Evolutionary conservation across 73 alveolate species (phyloP).

Genomic region (Stentor coeruleus): DNA sequence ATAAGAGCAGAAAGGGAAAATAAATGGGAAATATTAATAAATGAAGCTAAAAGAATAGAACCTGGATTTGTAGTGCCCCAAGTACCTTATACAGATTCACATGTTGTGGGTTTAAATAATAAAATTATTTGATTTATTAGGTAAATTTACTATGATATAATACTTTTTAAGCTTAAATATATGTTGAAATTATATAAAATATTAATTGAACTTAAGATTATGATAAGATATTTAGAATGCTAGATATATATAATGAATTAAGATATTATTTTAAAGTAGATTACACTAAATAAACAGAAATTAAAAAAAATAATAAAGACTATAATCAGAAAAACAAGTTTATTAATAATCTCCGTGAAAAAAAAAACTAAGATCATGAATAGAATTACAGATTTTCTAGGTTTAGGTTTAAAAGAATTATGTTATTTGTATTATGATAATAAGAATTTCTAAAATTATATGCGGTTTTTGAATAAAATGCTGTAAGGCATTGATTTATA

Average conservation of each 20-base stretch:
- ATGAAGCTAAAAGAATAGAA: neutral
- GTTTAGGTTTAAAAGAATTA: too few relatives aligned
- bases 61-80: neutral
- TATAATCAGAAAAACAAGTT: neutral
- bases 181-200: too few relatives aligned
- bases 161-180: too few relatives aligned
- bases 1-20: neutral
- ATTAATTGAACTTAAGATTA: neutral
- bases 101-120: conserved; percentile 16
- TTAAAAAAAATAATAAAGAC: neutral
- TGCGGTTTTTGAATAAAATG: too few relatives aligned
- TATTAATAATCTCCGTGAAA: neutral
- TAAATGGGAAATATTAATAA: neutral
- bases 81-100: conserved; percentile 4
- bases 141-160: too few relatives aligned
- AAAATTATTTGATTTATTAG: too few relatives aligned
- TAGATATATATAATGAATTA: neutral
- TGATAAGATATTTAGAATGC: neutral
- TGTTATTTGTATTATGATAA: too few relatives aligned
- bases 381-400: too few relatives aligned
- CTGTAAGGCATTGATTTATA: too few relatives aligned
- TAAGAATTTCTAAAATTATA: too few relatives aligned
- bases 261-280: neutral
- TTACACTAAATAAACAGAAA: neutral
- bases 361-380: too few relatives aligned